A percentile compares a stretch with the other conserved stretches of the same genome.
phyloP scores from a whole-genome alignment of 768 basidiomycete species.

The Suillus discolor region DNA sequence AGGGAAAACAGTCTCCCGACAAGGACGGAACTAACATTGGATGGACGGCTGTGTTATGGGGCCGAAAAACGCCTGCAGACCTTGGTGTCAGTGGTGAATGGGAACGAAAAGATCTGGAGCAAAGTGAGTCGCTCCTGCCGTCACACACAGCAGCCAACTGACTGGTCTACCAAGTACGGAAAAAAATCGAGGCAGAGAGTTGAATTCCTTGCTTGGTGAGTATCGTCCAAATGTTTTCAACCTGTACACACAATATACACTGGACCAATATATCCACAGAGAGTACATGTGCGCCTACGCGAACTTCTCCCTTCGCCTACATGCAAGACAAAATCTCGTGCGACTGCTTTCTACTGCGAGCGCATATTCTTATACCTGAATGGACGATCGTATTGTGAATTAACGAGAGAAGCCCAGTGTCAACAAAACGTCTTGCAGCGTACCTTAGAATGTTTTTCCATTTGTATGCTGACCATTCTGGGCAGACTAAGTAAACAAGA shows the following conservation, averaged over 20 bases:
- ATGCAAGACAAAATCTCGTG: background rate
- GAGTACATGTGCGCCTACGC: background rate
- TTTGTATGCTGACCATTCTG: background rate
- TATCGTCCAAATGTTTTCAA: background rate
- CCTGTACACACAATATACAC: constrained; percentile 1
- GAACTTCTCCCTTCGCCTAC: background rate
- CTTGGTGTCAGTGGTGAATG: constrained; percentile 32
- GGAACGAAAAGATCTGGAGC: constrained; percentile 41
- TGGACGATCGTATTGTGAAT: background rate
- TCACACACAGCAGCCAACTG: background rate
- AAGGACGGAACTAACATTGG: constrained; percentile 28
- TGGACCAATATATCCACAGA: background rate
- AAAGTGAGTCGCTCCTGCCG: constrained; percentile 32
- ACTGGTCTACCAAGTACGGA: constrained; percentile 11
- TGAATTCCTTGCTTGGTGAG: background rate
- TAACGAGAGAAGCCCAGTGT: background rate
- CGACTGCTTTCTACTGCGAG: background rate
- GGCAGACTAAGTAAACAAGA: background rate
- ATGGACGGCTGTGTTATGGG: constrained; percentile 59
- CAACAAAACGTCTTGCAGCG: background rate
- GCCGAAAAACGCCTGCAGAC: constrained; percentile 24
- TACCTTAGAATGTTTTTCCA: background rate
- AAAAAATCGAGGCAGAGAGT: constrained; percentile 8
- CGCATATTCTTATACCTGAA: background rate
- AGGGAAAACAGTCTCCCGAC: constrained; percentile 14